Evolutionary conservation across 2,329 filamentous ascomycete species (phyloP).

Genomic region (Dactylellina leptospora): DNA sequence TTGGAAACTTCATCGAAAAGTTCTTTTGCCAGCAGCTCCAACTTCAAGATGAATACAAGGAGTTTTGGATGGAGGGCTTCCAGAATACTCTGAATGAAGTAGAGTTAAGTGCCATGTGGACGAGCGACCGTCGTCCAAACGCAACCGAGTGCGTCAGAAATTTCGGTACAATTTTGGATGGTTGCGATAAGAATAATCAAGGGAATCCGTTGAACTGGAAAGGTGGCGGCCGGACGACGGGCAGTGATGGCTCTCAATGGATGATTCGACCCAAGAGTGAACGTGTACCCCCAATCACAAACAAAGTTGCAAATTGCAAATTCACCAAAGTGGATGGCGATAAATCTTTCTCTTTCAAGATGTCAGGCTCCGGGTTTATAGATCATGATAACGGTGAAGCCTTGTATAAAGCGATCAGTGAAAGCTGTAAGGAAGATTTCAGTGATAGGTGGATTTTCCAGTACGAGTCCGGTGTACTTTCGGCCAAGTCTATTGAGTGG

Average conservation of each 20-base stretch:
- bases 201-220: slow-evolving; percentile 42
- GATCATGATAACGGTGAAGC: slow-evolving; percentile 33
- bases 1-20: slow-evolving; percentile 10
- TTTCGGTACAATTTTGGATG: slow-evolving; percentile 12
- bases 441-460: slow-evolving; percentile 13
- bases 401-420: slow-evolving; percentile 14
- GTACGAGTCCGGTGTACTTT: neutral
- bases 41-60: slow-evolving; percentile 1
- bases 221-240: slow-evolving; percentile 24
- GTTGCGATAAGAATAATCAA: slow-evolving; percentile 16
- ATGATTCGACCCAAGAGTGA: slow-evolving; percentile 19
- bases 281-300: slow-evolving; percentile 1
- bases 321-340: neutral
- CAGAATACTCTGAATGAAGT: slow-evolving; percentile 16
- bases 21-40: slow-evolving; percentile 18
- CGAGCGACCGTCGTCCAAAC: neutral
- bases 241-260: slow-evolving; percentile 19
- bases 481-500: slow-evolving; percentile 16
- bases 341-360: neutral
- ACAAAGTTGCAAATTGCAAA: neutral
- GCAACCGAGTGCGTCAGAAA: slow-evolving; percentile 12
- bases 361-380: slow-evolving; percentile 35
- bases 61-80: slow-evolving; percentile 38
- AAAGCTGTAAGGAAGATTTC: slow-evolving; percentile 13
- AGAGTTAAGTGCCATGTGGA: slow-evolving; percentile 28